Percentiles rank a stretch among this genome's conserved stretches.
phyloP scores from a whole-genome alignment of 257 asterid genomes.

The Catharanthus roseus region DNA sequence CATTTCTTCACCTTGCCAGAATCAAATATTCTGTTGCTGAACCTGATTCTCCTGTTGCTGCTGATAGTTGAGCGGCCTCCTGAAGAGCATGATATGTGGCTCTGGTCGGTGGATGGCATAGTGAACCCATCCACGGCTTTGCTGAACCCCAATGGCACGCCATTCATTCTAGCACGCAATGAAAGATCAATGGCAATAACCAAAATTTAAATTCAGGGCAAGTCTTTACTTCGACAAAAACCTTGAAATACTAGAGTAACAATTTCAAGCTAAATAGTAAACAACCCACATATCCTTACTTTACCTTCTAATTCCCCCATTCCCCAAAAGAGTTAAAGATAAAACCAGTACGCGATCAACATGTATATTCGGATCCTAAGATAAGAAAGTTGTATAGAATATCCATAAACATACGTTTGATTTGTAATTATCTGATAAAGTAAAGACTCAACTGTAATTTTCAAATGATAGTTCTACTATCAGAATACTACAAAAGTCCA shows the following conservation, averaged over 20 bases:
- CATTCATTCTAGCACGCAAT: constrained; percentile 57
- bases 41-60: constrained; percentile 71
- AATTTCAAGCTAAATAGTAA: neutral
- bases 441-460: neutral
- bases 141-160: constrained; percentile 96
- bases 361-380: neutral
- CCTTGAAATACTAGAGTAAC: neutral
- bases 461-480: no score
- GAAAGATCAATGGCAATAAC: neutral
- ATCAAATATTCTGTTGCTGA: constrained; percentile 33
- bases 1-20: constrained; percentile 36
- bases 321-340: no score
- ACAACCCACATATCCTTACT: neutral
- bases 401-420: neutral
- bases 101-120: constrained; percentile 93
- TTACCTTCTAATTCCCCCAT: neutral
- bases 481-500: no score
- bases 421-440: neutral
- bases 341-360: no score
- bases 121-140: constrained; percentile 98
- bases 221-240: neutral
- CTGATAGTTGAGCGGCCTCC: constrained; percentile 90
- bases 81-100: constrained; percentile 97
- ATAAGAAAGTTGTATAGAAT: neutral
- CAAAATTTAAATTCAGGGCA: neutral